Base-by-base conservation (phyloP, 2,329 filamentous ascomycete genomes). In the Alternaria sp. region DNA sequence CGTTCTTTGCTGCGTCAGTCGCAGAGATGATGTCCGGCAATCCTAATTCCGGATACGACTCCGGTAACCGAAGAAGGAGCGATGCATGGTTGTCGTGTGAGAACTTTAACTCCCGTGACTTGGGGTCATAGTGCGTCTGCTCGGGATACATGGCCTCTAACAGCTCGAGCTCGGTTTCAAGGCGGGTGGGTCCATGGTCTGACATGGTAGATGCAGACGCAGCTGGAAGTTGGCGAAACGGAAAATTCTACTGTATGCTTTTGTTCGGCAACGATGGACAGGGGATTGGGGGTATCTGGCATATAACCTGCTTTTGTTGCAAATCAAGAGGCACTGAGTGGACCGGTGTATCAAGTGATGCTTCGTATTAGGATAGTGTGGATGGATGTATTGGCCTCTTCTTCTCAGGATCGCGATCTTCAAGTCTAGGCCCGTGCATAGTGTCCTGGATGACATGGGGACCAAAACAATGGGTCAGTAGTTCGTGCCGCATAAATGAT, bases 81-180 rank as follows among this genome's bases (percentile, higher is more conserved):
- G 64, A 52, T 44, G 74, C 69, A 28, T 51, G 55, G 25, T 67
- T 57, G 3, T 69, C 38, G 16, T 67, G 67, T 40, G 64, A 65
- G 66, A 79, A 83, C 48, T 68, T 78, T 12, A 83, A 62, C 53
- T 82, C 81, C 49, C 75, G 74, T 32, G 71, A 70, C 59, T 73
- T 77, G 2, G 60, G 22, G 20, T 68, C 54, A 67, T 74, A 81
- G 22, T 64, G 66, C 28, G 80, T 64, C 65, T 82, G 78, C 6
- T 77, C 74, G 4, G 81, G 81, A 58, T 82, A 83, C 75, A 83
- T 83, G 16, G 80, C 76, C 41, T 78, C 60, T n/a, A 83, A 73
- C 12, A 83, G 78, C 48, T 77, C 72, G 30, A 83, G 57, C 64
- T 83, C 81, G 16, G 64, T 72, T 28, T 68, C 60, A 9, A 81